Base-by-base conservation (phyloP, 169 alveolate genomes). In the Pseudocohnilembus persalinus region DNA sequence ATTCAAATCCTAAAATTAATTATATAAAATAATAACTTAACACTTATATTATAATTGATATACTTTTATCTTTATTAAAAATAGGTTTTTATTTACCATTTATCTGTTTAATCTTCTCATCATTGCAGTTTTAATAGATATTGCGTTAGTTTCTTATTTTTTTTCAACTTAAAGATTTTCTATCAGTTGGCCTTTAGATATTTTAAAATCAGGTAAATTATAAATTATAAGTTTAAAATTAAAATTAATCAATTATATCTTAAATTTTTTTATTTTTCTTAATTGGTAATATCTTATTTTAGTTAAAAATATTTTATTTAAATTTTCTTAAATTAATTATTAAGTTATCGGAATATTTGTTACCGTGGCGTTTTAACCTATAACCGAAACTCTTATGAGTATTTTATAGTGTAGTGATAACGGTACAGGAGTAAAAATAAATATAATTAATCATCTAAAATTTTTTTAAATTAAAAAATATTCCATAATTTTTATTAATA, bases 131-230 rank as follows among this genome's bases (percentile, higher is more conserved):
- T 79, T 86, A 26, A 25, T 79, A 31, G 89, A 85, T 74, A 77
- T 85, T 28, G 31, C 74, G 6, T 85, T 77, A 26, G 89, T 85
- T 1, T 65, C 85, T 29, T 85, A 85, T 79, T 79, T 81, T 73
- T 85, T 85, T 65, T 79, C 85, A 0, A 63, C 73, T 35, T 78
- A 85, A 32, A 78, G 33, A 78, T 85, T 85, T 79, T 32, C 77
- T 33, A 77, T 77, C 0, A 85, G 77, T 25, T 85, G 89, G 89
- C 89, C 89, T 34, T 74, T 85, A 73, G 65, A 78, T 30, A 74
- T 85, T 35, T 79, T 85, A 33, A 78, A 76, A 63, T 49, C 68
- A 49, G 68, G 68, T 49, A 49, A 49, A 49, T 11, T 11, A n/a
- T n/a, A n/a, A n/a, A n/a, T n/a, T n/a, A n/a, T n/a, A n/a, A n/a